Evolutionary conservation across 1,284 basidiomycete genomes (phyloP).

Genomic region (Polyporus tsugae): DNA sequence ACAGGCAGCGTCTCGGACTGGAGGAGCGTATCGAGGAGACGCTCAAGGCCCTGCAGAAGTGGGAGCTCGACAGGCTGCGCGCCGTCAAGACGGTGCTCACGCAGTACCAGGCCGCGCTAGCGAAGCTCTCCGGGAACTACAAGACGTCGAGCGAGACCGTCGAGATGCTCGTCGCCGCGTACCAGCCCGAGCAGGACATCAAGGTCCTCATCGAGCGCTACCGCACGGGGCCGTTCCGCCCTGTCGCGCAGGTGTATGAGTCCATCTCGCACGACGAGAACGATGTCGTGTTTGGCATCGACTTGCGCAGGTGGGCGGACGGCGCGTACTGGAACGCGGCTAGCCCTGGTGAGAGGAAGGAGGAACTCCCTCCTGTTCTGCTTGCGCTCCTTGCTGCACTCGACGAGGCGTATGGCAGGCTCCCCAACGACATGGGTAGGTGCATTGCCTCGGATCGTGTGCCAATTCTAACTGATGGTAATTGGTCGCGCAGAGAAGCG

Average conservation of each 20-base stretch:
- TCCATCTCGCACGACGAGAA: constrained; percentile 80
- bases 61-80: constrained; percentile 84
- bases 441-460: not conserved
- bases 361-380: constrained; percentile 78
- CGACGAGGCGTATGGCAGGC: constrained; percentile 67
- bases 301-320: constrained; percentile 88
- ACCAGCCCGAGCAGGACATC: constrained; percentile 86
- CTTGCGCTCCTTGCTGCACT: constrained; percentile 73
- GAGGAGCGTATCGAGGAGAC: constrained; percentile 88
- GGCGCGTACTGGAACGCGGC: constrained; percentile 56
- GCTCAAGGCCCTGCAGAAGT: constrained; percentile 80
- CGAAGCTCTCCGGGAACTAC: constrained; percentile 73
- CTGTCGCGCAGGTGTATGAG: constrained; percentile 85
- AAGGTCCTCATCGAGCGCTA: constrained; percentile 88
- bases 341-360: constrained; percentile 62
- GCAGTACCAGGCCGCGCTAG: constrained; percentile 83
- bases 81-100: constrained; percentile 87
- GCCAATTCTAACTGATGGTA: constrained; percentile 2
- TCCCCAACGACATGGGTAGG: constrained; percentile 72
- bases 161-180: constrained; percentile 79
- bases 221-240: constrained; percentile 90
- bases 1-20: constrained; percentile 80
- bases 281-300: constrained; percentile 89
- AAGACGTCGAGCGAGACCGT: constrained; percentile 74
- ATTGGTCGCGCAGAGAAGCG: constrained; percentile 71